Evolutionary conservation across 306 rosid species (phyloP), one percentile per base, ranked within the genome.

Genomic region (Amphicarpaea edgeworthii): DNA sequence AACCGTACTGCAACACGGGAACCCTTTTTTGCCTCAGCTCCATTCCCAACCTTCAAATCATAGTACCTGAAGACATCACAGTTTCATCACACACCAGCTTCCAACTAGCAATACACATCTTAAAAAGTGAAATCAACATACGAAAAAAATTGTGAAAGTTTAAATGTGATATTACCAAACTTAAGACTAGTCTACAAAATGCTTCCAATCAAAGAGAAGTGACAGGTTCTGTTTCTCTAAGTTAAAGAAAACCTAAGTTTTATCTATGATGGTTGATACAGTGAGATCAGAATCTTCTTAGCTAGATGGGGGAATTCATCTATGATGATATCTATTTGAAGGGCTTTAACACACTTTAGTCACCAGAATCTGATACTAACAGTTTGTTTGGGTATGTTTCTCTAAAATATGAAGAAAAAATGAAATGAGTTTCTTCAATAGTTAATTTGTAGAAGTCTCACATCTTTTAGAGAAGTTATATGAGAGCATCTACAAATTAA

Each of bases 1-100:
- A 90, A 90, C 89, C 97, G 78, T 90, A 94, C 98, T 83, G 98
- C 98, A 70, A 94, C 98, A 74, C 97, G 97, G 34, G 98, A 91
- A 85, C 98, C 98, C 73, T 83, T 88, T 83, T 80, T 91, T 11
- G 98, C 98, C 88, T 90, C 80, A 38, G 85, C 77, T 90, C 98
- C 98, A 75, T 50, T 20, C 34, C 98, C 98, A 41, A 92, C 93
- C 87, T 90, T 94, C 92, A 94, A 84, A 82, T 94, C 98, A 77
- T 94, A 94, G 89, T 92, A 94, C 93, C 97, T 92, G 87, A 86
- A 62, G 66, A 72, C 69, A 69, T 23, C 63, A 59, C 19, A 82
- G 30, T 70, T 80, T 81, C 82, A 53, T 82, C 75, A 55, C 73
- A 43, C 26, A 45, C 1, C 37, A 12, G 23, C 3, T 58, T 59